These are phyloP conservation scores for Gossypium turneri DNA, from an alignment of 345 rosid species.

Conservation along the genomic window DNA sequence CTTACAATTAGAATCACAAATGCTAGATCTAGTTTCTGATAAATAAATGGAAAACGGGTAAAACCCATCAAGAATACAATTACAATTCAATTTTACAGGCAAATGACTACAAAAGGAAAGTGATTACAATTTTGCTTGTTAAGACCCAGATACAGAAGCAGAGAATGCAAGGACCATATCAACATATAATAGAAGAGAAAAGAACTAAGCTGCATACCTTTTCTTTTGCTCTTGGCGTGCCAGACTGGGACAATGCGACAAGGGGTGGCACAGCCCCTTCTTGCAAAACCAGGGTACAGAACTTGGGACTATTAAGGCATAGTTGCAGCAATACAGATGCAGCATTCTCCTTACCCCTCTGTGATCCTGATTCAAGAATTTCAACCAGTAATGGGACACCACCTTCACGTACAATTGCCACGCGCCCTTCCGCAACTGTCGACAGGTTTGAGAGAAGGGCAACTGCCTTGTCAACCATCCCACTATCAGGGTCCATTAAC, in stretches of 20 bases:
- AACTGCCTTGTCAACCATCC: slow-evolving; percentile 89
- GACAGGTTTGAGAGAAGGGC: slow-evolving; percentile 89
- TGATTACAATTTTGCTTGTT: neutral
- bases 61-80: neutral
- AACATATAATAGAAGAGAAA: neutral
- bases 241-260: slow-evolving; percentile 86
- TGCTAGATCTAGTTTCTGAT: neutral
- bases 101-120: slow-evolving; percentile 4
- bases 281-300: slow-evolving; percentile 83
- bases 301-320: slow-evolving; percentile 73
- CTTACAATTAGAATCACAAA: neutral
- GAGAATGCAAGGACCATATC: neutral
- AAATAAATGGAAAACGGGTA: neutral
- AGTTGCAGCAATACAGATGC: slow-evolving; percentile 80
- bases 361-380: slow-evolving; percentile 81
- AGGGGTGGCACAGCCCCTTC: slow-evolving; percentile 99
- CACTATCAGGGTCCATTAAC: slow-evolving; percentile 60
- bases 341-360: slow-evolving; percentile 90
- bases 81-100: neutral
- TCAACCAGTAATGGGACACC: slow-evolving; percentile 81
- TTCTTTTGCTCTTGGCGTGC: slow-evolving; percentile 93
- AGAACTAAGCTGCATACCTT: slow-evolving; percentile 50
- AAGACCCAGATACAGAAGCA: neutral
- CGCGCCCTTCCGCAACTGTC: slow-evolving; percentile 72
- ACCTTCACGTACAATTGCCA: slow-evolving; percentile 66